Conservation (phyloP, 768 basidiomycete genomes). For the Suillus brevipes region DNA sequence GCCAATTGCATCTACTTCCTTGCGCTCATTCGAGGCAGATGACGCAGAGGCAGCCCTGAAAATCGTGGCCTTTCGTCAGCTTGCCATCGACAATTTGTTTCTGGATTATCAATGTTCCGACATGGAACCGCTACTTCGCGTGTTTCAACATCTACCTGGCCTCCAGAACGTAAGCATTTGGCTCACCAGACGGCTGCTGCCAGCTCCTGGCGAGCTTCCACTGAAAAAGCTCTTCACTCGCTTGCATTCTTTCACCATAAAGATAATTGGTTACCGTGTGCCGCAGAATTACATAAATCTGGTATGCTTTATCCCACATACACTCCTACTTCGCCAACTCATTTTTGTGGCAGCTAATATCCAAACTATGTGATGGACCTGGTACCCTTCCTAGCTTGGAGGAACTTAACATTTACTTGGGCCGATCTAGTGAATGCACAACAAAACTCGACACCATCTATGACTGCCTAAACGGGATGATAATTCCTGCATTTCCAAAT, state of each 20-base stretch:
- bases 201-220: neutral
- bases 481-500: slow-evolving; percentile 3
- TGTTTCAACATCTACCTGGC: neutral
- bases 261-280: neutral
- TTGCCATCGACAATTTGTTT: neutral
- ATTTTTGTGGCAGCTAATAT: neutral
- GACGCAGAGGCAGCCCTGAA: neutral
- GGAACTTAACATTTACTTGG: neutral
- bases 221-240: slow-evolving; percentile 1
- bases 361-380: neutral
- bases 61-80: neutral
- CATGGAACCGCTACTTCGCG: neutral
- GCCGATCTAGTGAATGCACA: neutral
- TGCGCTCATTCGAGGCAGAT: neutral
- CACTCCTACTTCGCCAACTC: neutral
- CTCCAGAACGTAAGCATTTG: neutral
- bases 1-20: neutral
- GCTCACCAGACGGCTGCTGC: too few species aligned
- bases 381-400: slow-evolving; percentile 6
- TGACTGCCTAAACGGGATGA: neutral
- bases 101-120: neutral
- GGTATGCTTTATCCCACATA: neutral
- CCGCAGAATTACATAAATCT: too few species aligned
- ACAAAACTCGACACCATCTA: neutral
- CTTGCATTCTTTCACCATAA: neutral